Percentiles rank a stretch among this genome's conserved stretches.
phyloP scores from a whole-genome alignment of 495 filamentous ascomycete genomes.

The Thermothielavioides terrestris region DNA sequence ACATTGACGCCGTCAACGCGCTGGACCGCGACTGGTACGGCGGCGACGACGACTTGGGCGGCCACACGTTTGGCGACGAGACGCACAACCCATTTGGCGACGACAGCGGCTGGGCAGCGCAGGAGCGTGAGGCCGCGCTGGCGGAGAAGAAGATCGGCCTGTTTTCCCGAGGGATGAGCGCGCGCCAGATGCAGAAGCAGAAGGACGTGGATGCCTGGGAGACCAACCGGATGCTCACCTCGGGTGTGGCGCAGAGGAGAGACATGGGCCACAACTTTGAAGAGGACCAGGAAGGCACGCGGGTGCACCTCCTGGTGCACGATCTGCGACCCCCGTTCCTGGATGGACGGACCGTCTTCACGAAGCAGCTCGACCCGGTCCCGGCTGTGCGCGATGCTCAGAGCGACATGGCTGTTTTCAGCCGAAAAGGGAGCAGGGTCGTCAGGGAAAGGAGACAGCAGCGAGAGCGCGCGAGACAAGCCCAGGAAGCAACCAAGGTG shows the following conservation, averaged over 20 bases:
- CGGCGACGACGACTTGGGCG: constrained; percentile 60
- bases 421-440: constrained; percentile 87
- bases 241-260: constrained; percentile 83
- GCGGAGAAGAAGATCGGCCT: constrained; percentile 66
- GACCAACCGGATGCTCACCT: constrained; percentile 96
- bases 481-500: constrained; percentile 89
- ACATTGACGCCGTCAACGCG: constrained; percentile 44
- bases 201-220: constrained; percentile 97
- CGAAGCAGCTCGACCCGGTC: constrained; percentile 92
- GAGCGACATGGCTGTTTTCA: constrained; percentile 98
- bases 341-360: constrained; percentile 91
- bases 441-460: constrained; percentile 87
- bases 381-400: constrained; percentile 89
- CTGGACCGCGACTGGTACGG: constrained; percentile 86
- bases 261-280: constrained; percentile 73
- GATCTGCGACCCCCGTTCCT: constrained; percentile 93
- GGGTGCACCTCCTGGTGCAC: constrained; percentile 87
- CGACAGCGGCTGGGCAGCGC: constrained; percentile 55
- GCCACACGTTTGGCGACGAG: constrained; percentile 71
- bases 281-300: constrained; percentile 84
- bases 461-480: constrained; percentile 88
- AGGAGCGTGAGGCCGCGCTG: constrained; percentile 61
- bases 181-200: constrained; percentile 71
- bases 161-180: constrained; percentile 47
- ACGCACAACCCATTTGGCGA: constrained; percentile 43